Conservation (phyloP, 257 asterid species). For the Forsythia suspensa region DNA sequence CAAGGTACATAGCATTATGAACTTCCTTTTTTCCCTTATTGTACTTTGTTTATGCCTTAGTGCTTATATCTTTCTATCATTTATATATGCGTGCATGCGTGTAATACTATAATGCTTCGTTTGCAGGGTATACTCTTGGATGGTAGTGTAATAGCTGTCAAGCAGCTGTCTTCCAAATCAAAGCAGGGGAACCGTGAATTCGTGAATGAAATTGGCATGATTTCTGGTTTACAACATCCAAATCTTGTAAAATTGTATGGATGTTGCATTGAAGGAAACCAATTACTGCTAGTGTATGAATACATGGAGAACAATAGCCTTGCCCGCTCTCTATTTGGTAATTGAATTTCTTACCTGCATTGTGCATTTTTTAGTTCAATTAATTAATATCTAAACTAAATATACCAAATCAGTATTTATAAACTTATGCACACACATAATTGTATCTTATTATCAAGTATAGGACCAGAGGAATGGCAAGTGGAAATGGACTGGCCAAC, state of each 20-base stretch:
- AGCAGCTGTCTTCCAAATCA: constrained; percentile 61
- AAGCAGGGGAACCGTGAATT: constrained; percentile 71
- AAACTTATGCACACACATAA: not conserved
- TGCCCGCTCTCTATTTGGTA: constrained; percentile 59
- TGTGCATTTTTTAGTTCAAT: not conserved
- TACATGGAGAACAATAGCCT: constrained; percentile 70
- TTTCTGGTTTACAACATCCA: constrained; percentile 64
- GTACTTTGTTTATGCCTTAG: not conserved
- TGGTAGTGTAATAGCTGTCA: constrained; percentile 61
- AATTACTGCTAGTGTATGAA: constrained; percentile 62
- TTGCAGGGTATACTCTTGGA: constrained; percentile 57
- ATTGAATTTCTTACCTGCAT: not conserved
- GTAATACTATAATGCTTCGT: not conserved
- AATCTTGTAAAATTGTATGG: constrained; percentile 66
- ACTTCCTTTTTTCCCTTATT: not conserved
- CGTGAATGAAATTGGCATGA: constrained; percentile 63
- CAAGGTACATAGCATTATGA: constrained; percentile 39
- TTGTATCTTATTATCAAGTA: not conserved
- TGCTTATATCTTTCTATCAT: not conserved
- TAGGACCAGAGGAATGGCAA: constrained; percentile 51
- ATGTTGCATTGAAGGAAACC: constrained; percentile 67
- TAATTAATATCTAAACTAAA: too few relatives aligned
- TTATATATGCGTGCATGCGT: not conserved
- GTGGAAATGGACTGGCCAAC: constrained; percentile 50
- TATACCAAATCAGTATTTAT: not conserved